Base-by-base conservation (phyloP, 164 flowering plant genomes). In the Chloranthus sessilifolius region DNA sequence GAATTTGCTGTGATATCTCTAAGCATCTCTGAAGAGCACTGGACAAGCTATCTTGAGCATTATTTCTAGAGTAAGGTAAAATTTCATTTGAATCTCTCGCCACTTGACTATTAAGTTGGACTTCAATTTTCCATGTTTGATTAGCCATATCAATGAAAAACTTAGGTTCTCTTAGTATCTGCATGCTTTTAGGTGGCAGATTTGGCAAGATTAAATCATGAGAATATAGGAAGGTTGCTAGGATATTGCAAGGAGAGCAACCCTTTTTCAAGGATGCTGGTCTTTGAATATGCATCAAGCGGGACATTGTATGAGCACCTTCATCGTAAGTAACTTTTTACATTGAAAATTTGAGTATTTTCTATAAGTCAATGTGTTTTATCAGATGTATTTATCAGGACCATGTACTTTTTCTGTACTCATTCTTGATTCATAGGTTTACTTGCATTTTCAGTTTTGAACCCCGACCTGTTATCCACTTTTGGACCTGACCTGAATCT, bases 261-360 rank as follows among this genome's bases (percentile, higher is more conserved):
- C 47, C 95, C 88, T n/a, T 82, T 88, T 69, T 70, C 96, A 24
- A 80, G 98, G 69, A 92, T 92, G 96, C 75, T 92, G 56, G 95
- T 92, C 52, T 80, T 88, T 62, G 89, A 83, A 53, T 92, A 92
- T 70, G 88, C 98, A 46, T 85, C 94, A 39, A 92, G 88, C 56
- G 98, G 98, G 54, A 92, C 98, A 11, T 61, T 92, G 28, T 79
- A 74, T 51, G 98, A 88, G 68, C 96, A 92, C 65, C 83, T 92
- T 24, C 96, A 88, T 38, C 88, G 98, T 92, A 74, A 75, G 91
- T n/a, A n/a, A n/a, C n/a, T n/a, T n/a, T n/a, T n/a, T n/a, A n/a
- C n/a, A n/a, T n/a, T n/a, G n/a, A n/a, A n/a, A n/a, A n/a, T n/a
- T n/a, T n/a, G n/a, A n/a, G n/a, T n/a, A n/a, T n/a, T n/a, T n/a